Percentiles rank a stretch among this genome's conserved stretches.
Evolutionary conservation across 2,329 filamentous ascomycete genomes (phyloP).

Genomic region (Aphanoascus verrucosus): DNA sequence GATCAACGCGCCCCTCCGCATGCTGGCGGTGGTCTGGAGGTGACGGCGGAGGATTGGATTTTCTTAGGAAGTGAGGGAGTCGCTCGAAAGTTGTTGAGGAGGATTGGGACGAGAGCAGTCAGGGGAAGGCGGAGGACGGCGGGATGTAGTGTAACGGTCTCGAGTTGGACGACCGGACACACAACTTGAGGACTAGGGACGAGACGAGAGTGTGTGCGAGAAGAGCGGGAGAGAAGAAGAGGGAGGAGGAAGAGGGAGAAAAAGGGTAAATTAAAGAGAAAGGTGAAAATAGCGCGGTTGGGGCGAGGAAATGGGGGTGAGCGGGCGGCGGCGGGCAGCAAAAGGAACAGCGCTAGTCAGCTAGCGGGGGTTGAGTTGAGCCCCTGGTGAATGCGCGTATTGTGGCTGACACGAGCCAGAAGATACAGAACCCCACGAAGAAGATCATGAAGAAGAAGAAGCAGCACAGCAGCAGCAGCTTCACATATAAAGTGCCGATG

Average conservation of each 20-base stretch:
- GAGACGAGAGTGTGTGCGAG: neutral
- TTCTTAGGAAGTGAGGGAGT: neutral
- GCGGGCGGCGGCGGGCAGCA: too few relatives aligned
- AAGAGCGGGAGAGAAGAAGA: neutral
- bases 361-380: too few relatives aligned
- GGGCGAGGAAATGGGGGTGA: neutral
- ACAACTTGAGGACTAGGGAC: neutral
- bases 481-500: too few relatives aligned
- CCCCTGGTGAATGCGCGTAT: too few relatives aligned
- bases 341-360: too few relatives aligned
- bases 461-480: too few relatives aligned
- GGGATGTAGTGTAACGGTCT: neutral
- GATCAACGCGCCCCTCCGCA: conserved; percentile 51
- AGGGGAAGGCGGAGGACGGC: neutral
- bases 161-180: neutral
- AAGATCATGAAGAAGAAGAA: too few relatives aligned
- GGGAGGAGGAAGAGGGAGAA: neutral
- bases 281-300: neutral
- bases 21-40: too few relatives aligned
- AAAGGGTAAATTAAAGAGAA: neutral
- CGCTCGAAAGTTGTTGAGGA: too few relatives aligned
- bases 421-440: too few relatives aligned
- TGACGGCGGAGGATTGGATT: conserved; percentile 15
- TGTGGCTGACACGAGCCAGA: too few relatives aligned
- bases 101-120: too few relatives aligned